Conservation (phyloP, 306 rosid species). For the Vigna mungo region DNA sequence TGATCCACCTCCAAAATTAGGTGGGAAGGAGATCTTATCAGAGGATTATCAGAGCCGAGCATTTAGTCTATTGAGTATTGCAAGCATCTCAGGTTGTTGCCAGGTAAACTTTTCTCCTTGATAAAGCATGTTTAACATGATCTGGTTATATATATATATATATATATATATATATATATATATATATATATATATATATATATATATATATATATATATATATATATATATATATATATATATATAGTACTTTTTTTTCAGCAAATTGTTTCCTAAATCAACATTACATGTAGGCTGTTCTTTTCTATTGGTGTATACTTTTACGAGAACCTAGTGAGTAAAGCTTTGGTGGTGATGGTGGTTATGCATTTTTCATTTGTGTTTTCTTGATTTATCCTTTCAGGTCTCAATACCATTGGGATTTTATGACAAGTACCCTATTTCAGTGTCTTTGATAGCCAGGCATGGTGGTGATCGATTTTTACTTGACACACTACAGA, state of each 20-base stretch:
- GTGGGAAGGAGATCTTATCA: constrained; percentile 78
- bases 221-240: neutral
- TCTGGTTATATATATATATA: too few relatives aligned
- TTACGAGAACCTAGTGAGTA: neutral
- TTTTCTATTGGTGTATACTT: constrained; percentile 1
- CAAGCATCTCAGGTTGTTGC: constrained; percentile 97
- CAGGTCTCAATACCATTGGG: constrained; percentile 95
- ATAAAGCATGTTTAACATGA: neutral
- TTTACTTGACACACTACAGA: constrained; percentile 76
- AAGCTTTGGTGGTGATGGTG: neutral
- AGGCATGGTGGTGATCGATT: constrained; percentile 96
- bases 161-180: too few relatives aligned
- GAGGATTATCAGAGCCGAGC: constrained; percentile 73
- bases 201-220: neutral
- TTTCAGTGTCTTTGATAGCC: constrained; percentile 92
- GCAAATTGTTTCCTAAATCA: constrained; percentile 17
- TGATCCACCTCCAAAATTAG: constrained; percentile 93
- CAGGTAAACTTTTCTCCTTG: constrained; percentile 64
- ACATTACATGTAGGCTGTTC: neutral
- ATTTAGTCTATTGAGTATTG: constrained; percentile 78
- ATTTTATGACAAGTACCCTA: constrained; percentile 71
- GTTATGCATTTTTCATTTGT: constrained; percentile 35
- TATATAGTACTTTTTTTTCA: neutral
- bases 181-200: too few relatives aligned
- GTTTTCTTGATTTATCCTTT: constrained; percentile 41